phyloP scores from a whole-genome alignment of 1,139 yeast species.

The Ogataea hybrid region DNA sequence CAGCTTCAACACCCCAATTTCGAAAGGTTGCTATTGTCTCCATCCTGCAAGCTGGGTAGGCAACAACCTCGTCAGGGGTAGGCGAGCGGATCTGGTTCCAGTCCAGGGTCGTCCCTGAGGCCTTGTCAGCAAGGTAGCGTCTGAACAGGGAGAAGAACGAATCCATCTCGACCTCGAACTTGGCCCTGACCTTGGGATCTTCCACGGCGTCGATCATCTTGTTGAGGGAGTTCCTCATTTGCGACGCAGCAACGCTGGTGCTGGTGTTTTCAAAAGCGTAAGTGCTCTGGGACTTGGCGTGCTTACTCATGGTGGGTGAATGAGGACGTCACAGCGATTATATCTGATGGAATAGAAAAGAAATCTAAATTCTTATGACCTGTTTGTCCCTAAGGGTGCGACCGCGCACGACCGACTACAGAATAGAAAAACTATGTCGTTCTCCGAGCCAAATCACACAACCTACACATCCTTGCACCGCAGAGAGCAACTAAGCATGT shows the following conservation, averaged over 20 bases:
- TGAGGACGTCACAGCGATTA: not conserved
- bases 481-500: slow-evolving; percentile 19
- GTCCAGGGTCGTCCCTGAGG: slow-evolving; percentile 77
- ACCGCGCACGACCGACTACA: slow-evolving; percentile 10
- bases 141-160: slow-evolving; percentile 90
- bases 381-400: slow-evolving; percentile 3
- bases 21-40: slow-evolving; percentile 49
- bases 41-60: slow-evolving; percentile 53
- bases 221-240: slow-evolving; percentile 96
- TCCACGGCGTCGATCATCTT: slow-evolving; percentile 78
- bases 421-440: slow-evolving; percentile 5
- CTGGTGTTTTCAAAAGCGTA: slow-evolving; percentile 96
- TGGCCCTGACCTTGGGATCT: slow-evolving; percentile 51
- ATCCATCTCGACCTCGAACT: slow-evolving; percentile 92
- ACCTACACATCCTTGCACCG: slow-evolving; percentile 7
- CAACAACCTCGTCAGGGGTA: slow-evolving; percentile 79
- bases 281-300: slow-evolving; percentile 70
- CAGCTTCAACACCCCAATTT: slow-evolving; percentile 89
- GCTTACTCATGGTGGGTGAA: slow-evolving; percentile 43
- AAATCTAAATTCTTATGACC: slow-evolving; percentile 2
- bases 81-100: slow-evolving; percentile 98
- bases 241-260: slow-evolving; percentile 94
- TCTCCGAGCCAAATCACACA: not conserved
- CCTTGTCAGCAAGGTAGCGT: slow-evolving; percentile 87
- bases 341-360: not conserved